Base-by-base conservation (phyloP, 179 eudicot species). In the Spergularia azorica region DNA sequence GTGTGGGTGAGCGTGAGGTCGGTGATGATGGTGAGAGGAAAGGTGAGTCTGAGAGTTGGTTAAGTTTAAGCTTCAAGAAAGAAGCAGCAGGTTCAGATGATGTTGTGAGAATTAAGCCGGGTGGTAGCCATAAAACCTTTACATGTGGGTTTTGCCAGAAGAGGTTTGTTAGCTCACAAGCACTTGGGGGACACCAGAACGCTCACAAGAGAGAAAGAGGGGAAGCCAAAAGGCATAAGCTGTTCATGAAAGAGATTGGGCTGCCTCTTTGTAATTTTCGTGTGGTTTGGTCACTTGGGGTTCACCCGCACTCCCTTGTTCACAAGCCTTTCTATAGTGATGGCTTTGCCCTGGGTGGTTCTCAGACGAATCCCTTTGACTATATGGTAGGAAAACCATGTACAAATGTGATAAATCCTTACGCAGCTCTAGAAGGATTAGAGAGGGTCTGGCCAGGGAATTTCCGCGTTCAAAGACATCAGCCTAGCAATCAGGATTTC, bases 101-200 rank as follows among this genome's bases (percentile, higher is more conserved):
- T 41, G 36, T 56, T 57, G 61, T 13, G 21, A 48, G 55, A 56
- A 21, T 43, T n/a, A 36, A 21, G 16, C n/a, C 74, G 66, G 62
- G 55, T 38, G 14, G 61, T 46, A 50, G 16, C 60, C 51, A 14
- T 52, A 84, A 82, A 73, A 72, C 56, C 7, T 86, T 84, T 39
- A 70, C 77, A 21, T 84, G 89, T 73, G 75, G 65, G 9, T 84
- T 68, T 64, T 86, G 89, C 56, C 63, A 77, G 55, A 79, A 80
- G 74, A 77, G 43, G 73, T 86, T 86, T 52, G 79, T 48, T 9
- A 86, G 85, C 66, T 86, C 89, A 52, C 89, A 84, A 73, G 87
- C 89, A 6, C 75, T 86, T 5, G 87, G 89, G 9, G 89, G 89
- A 16, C 89, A 86, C 79, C 87, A 84, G 48, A 86, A 86, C 58